Conservation (phyloP, 768 basidiomycete genomes). For the Podaxis sp. region DNA sequence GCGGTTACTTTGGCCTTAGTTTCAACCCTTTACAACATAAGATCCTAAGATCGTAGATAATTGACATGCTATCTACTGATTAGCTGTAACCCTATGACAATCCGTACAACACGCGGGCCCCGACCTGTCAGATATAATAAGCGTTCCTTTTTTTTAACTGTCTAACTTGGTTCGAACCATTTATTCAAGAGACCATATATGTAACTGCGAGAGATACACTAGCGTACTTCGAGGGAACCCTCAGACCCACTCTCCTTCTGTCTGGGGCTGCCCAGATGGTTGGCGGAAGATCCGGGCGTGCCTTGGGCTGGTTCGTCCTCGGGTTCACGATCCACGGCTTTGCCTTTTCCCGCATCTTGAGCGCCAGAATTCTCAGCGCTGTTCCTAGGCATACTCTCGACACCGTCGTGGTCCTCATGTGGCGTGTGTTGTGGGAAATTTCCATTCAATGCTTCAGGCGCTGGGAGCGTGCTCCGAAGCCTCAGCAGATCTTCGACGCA, state of each 20-base stretch:
- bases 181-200: background rate
- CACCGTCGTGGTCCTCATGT: background rate
- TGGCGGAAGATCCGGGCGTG: background rate
- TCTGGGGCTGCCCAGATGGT: background rate
- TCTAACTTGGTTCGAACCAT: background rate
- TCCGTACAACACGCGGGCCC: too few species aligned
- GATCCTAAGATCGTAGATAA: too few species aligned
- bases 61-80: too few species aligned
- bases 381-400: background rate
- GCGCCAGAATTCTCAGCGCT: background rate
- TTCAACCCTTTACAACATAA: too few species aligned
- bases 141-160: background rate
- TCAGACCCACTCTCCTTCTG: slow-evolving; percentile 14
- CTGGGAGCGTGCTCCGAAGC: slow-evolving; percentile 70
- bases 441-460: background rate
- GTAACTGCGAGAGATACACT: background rate
- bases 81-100: too few species aligned
- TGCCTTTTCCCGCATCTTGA: slow-evolving; percentile 1
- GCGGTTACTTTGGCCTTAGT: too few species aligned
- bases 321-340: slow-evolving; percentile 7
- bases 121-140: background rate
- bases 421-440: background rate
- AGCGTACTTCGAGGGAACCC: background rate
- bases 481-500: slow-evolving; percentile 80
- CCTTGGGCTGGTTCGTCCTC: background rate